Conservation (phyloP, 352 stramenopile genomes). For the Pythium phragmiticola region DNA sequence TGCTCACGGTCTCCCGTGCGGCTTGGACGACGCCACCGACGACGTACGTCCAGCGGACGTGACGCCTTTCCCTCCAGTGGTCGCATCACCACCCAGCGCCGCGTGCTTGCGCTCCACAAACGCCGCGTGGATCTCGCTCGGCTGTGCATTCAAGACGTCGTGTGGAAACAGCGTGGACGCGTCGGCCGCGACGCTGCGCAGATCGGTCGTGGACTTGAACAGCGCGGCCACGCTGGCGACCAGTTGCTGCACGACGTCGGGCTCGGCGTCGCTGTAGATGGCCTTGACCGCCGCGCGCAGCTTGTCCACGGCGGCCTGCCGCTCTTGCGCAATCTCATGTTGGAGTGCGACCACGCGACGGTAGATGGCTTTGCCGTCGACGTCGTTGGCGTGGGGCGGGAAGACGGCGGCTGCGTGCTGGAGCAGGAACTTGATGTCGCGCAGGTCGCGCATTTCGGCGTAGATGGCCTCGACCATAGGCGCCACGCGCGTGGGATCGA, state of each 20-base stretch:
- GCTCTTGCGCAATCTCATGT: constrained; percentile 60
- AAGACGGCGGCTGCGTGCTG: constrained; percentile 71
- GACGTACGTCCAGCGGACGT: background rate
- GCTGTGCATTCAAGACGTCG: constrained; percentile 78
- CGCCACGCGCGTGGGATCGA: constrained; percentile 80
- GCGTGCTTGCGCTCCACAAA: constrained; percentile 63
- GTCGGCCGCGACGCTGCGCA: constrained; percentile 83
- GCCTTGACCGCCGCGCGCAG: constrained; percentile 52
- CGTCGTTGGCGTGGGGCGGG: constrained; percentile 53
- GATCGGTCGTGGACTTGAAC: constrained; percentile 87
- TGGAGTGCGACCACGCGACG: constrained; percentile 59
- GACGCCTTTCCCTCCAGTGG: background rate
- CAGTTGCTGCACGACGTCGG: constrained; percentile 55
- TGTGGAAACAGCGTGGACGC: constrained; percentile 65
- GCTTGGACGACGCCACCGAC: background rate
- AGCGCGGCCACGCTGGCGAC: constrained; percentile 52
- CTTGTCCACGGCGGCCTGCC: constrained; percentile 62
- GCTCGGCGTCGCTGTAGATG: constrained; percentile 83
- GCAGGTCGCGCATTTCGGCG: constrained; percentile 57
- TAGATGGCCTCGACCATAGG: constrained; percentile 84
- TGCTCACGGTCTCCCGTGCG: background rate
- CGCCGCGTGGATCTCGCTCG: constrained; percentile 47
- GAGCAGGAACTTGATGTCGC: constrained; percentile 84
- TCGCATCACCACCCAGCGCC: constrained; percentile 27
- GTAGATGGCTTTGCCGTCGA: constrained; percentile 64